Percentiles rank a stretch among this genome's conserved stretches.
These are phyloP conservation scores for Nicotiana tabacum DNA, from an alignment of 257 asterid genomes.

Conservation along the genomic window DNA sequence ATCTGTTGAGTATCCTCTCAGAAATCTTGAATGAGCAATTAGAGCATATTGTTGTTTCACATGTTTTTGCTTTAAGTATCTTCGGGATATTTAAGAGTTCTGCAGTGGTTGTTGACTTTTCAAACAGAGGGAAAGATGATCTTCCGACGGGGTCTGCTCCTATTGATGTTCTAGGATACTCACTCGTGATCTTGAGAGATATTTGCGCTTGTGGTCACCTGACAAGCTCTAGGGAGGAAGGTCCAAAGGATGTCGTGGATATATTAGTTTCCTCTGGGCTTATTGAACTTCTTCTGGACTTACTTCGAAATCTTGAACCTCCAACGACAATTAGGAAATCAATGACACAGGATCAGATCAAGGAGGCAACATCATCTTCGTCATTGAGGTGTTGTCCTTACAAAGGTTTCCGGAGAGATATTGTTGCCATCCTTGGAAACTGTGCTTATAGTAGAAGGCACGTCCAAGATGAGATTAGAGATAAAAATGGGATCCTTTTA, in stretches of 20 bases:
- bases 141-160: constrained; percentile 62
- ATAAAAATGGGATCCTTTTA: constrained; percentile 51
- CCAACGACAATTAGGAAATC: constrained; percentile 55
- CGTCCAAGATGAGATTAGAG: constrained; percentile 71
- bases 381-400: constrained; percentile 52
- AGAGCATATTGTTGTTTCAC: constrained; percentile 32
- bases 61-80: constrained; percentile 35
- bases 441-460: constrained; percentile 51
- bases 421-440: constrained; percentile 68
- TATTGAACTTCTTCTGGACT: constrained; percentile 44
- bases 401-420: constrained; percentile 75
- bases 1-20: constrained; percentile 49
- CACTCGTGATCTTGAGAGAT: constrained; percentile 65
- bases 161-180: constrained; percentile 63
- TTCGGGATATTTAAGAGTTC: constrained; percentile 43
- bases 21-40: constrained; percentile 44
- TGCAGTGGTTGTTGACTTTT: constrained; percentile 34
- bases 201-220: constrained; percentile 42
- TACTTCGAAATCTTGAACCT: constrained; percentile 65
- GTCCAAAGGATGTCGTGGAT: constrained; percentile 31
- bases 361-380: constrained; percentile 17
- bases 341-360: constrained; percentile 23
- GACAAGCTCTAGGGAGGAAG: constrained; percentile 18
- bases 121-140: constrained; percentile 32
- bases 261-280: constrained; percentile 52